phyloP scores from a whole-genome alignment of 1,284 basidiomycete genomes.

The Anthracocystis setariae region DNA sequence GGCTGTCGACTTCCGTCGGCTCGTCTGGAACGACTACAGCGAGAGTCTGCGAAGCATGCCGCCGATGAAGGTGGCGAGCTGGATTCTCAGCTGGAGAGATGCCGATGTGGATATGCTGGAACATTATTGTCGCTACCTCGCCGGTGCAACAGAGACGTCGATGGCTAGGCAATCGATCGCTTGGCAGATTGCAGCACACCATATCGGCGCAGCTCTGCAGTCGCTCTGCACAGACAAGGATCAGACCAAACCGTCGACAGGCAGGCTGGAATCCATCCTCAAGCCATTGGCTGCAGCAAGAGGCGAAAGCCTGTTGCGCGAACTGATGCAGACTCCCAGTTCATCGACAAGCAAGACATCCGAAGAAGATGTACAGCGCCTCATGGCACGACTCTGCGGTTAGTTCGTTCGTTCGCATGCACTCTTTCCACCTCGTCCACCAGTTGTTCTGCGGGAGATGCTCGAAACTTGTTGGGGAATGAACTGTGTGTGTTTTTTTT shows the following conservation, averaged over 20 bases:
- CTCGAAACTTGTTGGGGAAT: too few species aligned
- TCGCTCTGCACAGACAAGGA: not conserved
- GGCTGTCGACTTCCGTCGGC: constrained; percentile 81
- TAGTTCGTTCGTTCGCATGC: too few species aligned
- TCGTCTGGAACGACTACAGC: constrained; percentile 83
- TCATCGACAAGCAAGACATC: not conserved
- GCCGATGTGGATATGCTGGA: constrained; percentile 75
- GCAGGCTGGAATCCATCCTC: constrained; percentile 15
- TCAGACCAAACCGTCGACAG: not conserved
- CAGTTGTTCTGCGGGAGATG: too few species aligned
- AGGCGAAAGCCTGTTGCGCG: constrained; percentile 15
- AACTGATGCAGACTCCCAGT: constrained; percentile 6
- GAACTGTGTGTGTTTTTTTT: not conserved
- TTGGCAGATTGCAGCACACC: constrained; percentile 79
- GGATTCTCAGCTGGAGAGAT: constrained; percentile 80
- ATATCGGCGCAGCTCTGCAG: constrained; percentile 70
- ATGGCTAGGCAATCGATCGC: constrained; percentile 71
- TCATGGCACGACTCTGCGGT: constrained; percentile 11
- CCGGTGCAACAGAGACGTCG: constrained; percentile 63
- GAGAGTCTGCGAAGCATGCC: constrained; percentile 69
- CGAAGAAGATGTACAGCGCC: constrained; percentile 5
- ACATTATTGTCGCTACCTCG: constrained; percentile 69
- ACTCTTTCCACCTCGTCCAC: too few species aligned
- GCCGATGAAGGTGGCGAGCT: constrained; percentile 58
- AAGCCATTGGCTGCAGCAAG: constrained; percentile 18